Base-by-base conservation (phyloP, 2,329 filamentous ascomycete genomes). In the Aspergillus calidoustus region DNA sequence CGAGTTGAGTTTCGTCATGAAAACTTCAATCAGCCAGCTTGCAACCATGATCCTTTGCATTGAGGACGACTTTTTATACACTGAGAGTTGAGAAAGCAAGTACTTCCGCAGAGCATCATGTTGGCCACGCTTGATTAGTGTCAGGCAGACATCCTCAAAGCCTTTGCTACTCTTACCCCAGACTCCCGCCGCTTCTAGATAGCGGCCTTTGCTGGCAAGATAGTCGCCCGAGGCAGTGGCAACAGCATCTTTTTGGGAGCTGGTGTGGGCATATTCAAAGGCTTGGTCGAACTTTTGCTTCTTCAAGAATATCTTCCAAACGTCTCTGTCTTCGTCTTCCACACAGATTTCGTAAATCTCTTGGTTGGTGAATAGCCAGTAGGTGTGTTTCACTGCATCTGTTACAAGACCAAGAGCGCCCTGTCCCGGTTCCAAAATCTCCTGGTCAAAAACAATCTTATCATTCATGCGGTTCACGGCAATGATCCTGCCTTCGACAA, bases 11-110 rank as follows among this genome's bases (percentile, higher is more conserved):
- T 97, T 97, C 5, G 93, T 91, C 93, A 99, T 99, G 77, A 94
- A 99, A 2, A 98, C 85, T 76, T 99, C 95, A 9, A 97, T 84
- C 48, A 99, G 85, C 95, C 95, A 99, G 67, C 90, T 93, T 2
- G 94, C 91, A 67, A 98, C 89, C 92, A 99, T 97, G 66, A 91
- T 90, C 61, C 94, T 85, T 77, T 99, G 95, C 93, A 99, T 99
- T 31, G 89, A 82, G 1, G 89, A 88, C 1, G 89, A 86, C 76
- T 93, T 96, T 76, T 93, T 96, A 72, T 93, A 89, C 0, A 87
- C 89, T 7, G 86, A 84, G 34, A 99, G 82, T 77, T 96, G 97
- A 0, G 92, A 91, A 23, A 94, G 77, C 4, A 99, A 83, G 71
- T 99, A 99, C 71, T 91, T 94, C 52, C 94, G 87, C 66, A 99